Percentiles rank a stretch among this genome's conserved stretches.
These are phyloP conservation scores for Trametes villosa DNA, from an alignment of 768 basidiomycete genomes.

Conservation along the genomic window DNA sequence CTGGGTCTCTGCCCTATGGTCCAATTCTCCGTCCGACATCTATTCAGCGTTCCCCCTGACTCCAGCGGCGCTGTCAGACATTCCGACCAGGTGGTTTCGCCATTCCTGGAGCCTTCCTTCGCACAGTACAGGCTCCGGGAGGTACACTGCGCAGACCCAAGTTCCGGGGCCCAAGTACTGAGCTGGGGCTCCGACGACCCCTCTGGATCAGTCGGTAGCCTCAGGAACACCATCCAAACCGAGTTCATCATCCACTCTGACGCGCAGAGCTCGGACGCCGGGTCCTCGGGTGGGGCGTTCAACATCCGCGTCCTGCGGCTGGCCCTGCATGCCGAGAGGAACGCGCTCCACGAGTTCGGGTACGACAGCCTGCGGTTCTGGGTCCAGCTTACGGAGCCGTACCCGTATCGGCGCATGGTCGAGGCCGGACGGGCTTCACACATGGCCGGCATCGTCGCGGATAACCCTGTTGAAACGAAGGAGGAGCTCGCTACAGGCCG, in stretches of 20 bases:
- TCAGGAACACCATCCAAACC: neutral
- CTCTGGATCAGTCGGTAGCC: too few species aligned
- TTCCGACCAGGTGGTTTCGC: neutral
- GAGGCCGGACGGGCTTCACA: neutral
- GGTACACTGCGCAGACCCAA: neutral
- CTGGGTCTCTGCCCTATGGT: neutral
- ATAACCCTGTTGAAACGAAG: too few species aligned
- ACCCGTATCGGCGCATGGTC: neutral
- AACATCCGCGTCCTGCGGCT: neutral
- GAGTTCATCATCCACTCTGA: neutral
- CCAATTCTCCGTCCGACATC: neutral
- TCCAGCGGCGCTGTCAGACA: neutral
- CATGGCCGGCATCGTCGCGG: neutral
- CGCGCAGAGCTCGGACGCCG: neutral
- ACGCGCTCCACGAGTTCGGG: neutral
- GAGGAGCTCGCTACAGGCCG: neutral
- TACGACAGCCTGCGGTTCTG: neutral
- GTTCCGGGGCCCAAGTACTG: too few species aligned
- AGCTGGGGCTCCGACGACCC: neutral
- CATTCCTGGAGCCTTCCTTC: neutral
- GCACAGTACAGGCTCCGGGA: neutral
- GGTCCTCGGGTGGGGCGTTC: neutral
- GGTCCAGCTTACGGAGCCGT: neutral
- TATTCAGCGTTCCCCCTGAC: neutral
- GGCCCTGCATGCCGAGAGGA: neutral